Conservation (phyloP, 2,329 filamentous ascomycete species). For the Didymella segeticola region DNA sequence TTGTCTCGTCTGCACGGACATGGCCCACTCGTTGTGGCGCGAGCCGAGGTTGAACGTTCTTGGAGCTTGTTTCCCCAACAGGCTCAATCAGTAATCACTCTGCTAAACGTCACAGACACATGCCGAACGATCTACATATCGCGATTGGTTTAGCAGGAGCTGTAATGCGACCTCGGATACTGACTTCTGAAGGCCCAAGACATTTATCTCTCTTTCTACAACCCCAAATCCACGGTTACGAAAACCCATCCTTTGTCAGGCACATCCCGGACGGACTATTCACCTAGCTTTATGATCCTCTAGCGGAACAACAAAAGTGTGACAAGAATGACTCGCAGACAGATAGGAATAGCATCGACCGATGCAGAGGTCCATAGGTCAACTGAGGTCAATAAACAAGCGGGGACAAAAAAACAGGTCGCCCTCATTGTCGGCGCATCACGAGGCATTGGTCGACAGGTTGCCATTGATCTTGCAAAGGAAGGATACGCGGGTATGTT, state of each 20-base stretch:
- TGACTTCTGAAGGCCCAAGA: neutral
- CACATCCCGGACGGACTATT: constrained; percentile 1
- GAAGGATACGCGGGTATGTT: constrained; percentile 71
- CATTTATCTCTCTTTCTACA: neutral
- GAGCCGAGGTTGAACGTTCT: constrained; percentile 12
- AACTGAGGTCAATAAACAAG: constrained; percentile 4
- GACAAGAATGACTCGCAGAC: neutral
- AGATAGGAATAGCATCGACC: neutral
- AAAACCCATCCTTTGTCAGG: neutral
- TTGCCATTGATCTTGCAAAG: constrained; percentile 77
- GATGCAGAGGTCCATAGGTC: constrained; percentile 3
- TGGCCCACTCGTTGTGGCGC: neutral
- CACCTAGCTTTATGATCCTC: neutral
- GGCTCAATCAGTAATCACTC: constrained; percentile 16
- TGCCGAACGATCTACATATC: neutral
- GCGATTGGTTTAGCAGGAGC: neutral
- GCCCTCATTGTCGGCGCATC: constrained; percentile 78
- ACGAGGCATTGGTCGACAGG: constrained; percentile 79
- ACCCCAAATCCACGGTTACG: neutral
- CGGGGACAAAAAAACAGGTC: constrained; percentile 55
- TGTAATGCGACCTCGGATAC: neutral
- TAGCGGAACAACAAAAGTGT: neutral
- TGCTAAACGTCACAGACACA: neutral
- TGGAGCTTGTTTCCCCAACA: neutral
- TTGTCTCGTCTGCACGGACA: neutral